These are phyloP conservation scores for Ophiostoma sp. DNA, from an alignment of 2,329 filamentous ascomycete species.

Conservation along the genomic window DNA sequence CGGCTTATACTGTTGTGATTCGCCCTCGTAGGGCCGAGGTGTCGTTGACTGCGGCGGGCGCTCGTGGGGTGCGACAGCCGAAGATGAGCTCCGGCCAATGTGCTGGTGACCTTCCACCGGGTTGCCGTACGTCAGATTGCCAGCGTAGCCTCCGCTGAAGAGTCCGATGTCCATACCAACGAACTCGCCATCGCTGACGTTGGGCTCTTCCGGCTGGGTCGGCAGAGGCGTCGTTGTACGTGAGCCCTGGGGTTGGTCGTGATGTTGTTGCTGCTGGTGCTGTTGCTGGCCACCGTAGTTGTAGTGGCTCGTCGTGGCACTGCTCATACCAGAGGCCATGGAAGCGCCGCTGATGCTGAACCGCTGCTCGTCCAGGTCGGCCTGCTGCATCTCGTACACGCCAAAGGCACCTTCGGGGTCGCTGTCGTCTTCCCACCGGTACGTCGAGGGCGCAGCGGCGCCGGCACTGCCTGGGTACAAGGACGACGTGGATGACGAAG, in stretches of 20 bases:
- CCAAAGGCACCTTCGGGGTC: slow-evolving; percentile 87
- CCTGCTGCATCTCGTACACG: slow-evolving; percentile 77
- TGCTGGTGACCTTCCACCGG: slow-evolving; percentile 40
- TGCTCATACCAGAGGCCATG: slow-evolving; percentile 32
- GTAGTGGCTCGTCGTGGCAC: slow-evolving; percentile 18
- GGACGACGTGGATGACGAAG: slow-evolving; percentile 21
- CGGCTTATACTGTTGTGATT: slow-evolving; percentile 41
- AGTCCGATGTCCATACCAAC: slow-evolving; percentile 70
- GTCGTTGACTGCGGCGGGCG: slow-evolving; percentile 50
- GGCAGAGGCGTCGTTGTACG: slow-evolving; percentile 40
- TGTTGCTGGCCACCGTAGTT: slow-evolving; percentile 19
- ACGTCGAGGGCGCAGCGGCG: slow-evolving; percentile 35
- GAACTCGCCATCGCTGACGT: slow-evolving; percentile 71
- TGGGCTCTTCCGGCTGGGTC: slow-evolving; percentile 52
- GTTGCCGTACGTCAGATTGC: slow-evolving; percentile 52
- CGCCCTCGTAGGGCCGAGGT: slow-evolving; percentile 43
- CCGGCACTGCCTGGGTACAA: not conserved
- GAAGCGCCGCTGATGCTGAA: slow-evolving; percentile 56
- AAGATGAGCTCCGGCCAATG: slow-evolving; percentile 42
- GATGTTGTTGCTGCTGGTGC: slow-evolving; percentile 29
- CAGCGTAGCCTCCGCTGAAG: slow-evolving; percentile 70
- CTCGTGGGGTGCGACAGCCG: slow-evolving; percentile 42
- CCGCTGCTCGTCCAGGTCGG: slow-evolving; percentile 73
- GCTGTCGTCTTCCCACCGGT: slow-evolving; percentile 62
- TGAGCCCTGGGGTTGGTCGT: slow-evolving; percentile 30